Base-by-base conservation (phyloP, 768 basidiomycete genomes). In the Leccinum fibrillosum region DNA sequence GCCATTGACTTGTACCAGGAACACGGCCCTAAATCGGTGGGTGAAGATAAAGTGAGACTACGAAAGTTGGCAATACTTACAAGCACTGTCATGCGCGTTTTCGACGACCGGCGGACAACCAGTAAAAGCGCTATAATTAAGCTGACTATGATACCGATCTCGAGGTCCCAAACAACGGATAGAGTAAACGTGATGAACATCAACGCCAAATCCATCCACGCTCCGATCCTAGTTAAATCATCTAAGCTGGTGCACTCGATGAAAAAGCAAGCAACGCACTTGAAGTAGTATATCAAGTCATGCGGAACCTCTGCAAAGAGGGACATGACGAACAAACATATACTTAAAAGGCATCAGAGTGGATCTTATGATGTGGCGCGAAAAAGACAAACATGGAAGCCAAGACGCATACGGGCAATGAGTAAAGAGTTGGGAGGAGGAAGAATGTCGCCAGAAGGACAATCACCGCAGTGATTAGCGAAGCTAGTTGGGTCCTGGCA, bases 91-190 rank as follows among this genome's bases (percentile, higher is more conserved):
- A 98, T 92, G 11, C 94, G 81, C 2, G 94, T 83, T 65, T 83
- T 88, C 4, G 95, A 94, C 1, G 94, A 94, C 35, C 92, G 87
- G 62, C 88, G 87, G 4, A 98, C 91, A 49, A 97, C 92, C 32
- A 98, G 80, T 1, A 98, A 76, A 42, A 98, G 80, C 32, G 94
- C 94, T 57, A 94, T 84, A 44, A 94, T 85, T 61, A 98, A 77
- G 62, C 91, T 91, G 63, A 91, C 86, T n/a, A 90, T 84, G 45
- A 98, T 86, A 13, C 96, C 96, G 55, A 92, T 86, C 77, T 98
- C 94, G 56, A 98, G 86, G 62, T 89, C 86, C 86, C 92, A 94
- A 23, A 97, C 72, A 55, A 97, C 85, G 2, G 93, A 94, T 54
- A 92, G 82, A 61, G 87, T 65, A 73, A 98, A 97, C 0, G 97